phyloP scores from a whole-genome alignment of 371 early-diverging fungal species.

The Mortierella sp. region DNA sequence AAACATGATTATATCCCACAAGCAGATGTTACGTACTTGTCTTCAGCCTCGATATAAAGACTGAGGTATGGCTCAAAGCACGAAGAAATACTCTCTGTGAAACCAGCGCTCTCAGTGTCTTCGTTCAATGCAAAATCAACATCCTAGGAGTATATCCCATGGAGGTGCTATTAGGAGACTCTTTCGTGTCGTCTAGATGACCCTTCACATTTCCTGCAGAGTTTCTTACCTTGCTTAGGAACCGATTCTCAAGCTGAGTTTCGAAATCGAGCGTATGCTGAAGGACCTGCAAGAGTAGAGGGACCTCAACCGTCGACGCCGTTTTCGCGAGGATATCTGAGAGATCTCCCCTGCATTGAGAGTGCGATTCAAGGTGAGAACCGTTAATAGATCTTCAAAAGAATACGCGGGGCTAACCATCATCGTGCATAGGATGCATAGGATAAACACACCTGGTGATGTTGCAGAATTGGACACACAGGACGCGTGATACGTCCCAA shows the following conservation, averaged over 20 bases:
- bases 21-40: slow-evolving; percentile 60
- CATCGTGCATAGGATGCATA: no score
- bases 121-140: slow-evolving; percentile 37
- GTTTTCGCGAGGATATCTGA: slow-evolving; percentile 60
- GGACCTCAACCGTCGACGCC: slow-evolving; percentile 68
- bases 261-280: slow-evolving; percentile 93
- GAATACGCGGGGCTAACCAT: no score
- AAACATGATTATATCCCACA: no score
- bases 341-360: slow-evolving; percentile 57
- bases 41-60: slow-evolving; percentile 86
- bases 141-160: slow-evolving; percentile 28
- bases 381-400: no score
- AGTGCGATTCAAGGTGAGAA: no score
- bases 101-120: slow-evolving; percentile 56
- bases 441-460: slow-evolving; percentile 67
- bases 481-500: slow-evolving; percentile 82
- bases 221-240: slow-evolving; percentile 57
- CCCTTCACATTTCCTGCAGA: background rate
- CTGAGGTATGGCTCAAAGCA: slow-evolving; percentile 89
- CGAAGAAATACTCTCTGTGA: slow-evolving; percentile 80
- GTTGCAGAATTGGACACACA: slow-evolving; percentile 84
- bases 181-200: no score
- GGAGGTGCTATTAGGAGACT: background rate
- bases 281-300: slow-evolving; percentile 76
- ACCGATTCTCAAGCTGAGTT: slow-evolving; percentile 80